Percentiles rank a stretch among this genome's conserved stretches.
phyloP scores from a whole-genome alignment of 495 filamentous ascomycete species.

The Neohortaea acidophila region DNA sequence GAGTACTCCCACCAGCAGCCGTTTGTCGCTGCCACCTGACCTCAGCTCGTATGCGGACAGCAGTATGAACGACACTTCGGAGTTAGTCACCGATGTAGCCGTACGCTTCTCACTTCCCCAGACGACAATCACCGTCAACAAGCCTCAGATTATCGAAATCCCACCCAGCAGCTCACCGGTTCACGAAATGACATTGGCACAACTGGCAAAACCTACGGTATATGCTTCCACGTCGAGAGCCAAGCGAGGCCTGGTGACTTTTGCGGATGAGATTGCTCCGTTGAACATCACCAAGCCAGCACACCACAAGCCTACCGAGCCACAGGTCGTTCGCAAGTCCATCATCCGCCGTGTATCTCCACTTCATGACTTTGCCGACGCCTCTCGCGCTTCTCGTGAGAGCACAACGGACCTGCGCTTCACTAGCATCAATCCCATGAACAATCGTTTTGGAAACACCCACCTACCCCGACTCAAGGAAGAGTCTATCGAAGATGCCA shows the following conservation, averaged over 20 bases:
- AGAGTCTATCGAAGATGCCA: constrained; percentile 27
- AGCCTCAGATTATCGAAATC: constrained; percentile 16
- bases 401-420: constrained; percentile 17
- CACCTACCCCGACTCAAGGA: constrained; percentile 27
- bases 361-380: constrained; percentile 6
- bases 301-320: constrained; percentile 1
- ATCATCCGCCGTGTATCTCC: constrained; percentile 10
- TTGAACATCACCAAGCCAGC: constrained; percentile 12
- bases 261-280: constrained; percentile 15
- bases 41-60: constrained; percentile 14
- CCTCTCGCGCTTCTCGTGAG: constrained; percentile 3
- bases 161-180: constrained; percentile 14
- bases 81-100: constrained; percentile 18
- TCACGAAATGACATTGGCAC: constrained; percentile 1
- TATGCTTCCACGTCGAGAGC: constrained; percentile 1
- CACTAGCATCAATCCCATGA: constrained; percentile 6
- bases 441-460: constrained; percentile 13
- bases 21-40: constrained; percentile 15
- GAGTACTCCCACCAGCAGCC: constrained; percentile 10
- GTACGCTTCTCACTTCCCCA: constrained; percentile 19
- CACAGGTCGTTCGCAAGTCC: constrained; percentile 4
- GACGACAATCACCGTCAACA: constrained; percentile 16
- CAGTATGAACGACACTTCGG: constrained; percentile 13
- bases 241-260: constrained; percentile 12
- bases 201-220: constrained; percentile 1